Base-by-base conservation (phyloP, 306 rosid genomes). In the Quercus wislizeni region DNA sequence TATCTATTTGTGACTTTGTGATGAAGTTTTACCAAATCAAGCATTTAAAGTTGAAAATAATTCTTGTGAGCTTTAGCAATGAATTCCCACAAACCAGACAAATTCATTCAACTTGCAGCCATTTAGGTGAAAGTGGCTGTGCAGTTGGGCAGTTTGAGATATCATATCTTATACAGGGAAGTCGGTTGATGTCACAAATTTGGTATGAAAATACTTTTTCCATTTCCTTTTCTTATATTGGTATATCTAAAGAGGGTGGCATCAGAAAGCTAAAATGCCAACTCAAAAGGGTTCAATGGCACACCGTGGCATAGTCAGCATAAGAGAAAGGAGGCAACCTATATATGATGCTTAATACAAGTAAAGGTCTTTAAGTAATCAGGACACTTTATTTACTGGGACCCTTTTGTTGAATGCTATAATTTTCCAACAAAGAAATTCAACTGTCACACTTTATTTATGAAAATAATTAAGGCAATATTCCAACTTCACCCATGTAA, bases 221-320 rank as follows among this genome's bases (percentile, higher is more conserved):
- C 31, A 12, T 59, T 23, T 59, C 65, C 12, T 59, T 59, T 20
- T 59, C 18, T 68, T 35, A 68, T 35, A 25, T 33, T 33, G 38
- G 38, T 10, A 49, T n/a, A 14, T 7, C 43, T 23, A 35, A 19
- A 19, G 20, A 65, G 41, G 52, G 52, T 35, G 72, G 27, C 72
- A 68, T 68, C 72, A 68, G 18, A 68, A 68, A 68, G 72, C 54
- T 68, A 35, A 68, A 9, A 35, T 68, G 51, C 72, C 52, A 68
- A 25, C 72, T 35, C 52, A 68, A n/a, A 67, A 68, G n/a, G 72
- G 4, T 19, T 68, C 72, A 68, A 7, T 68, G 17, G 27, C 54
- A 33, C 25, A 68, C 52, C 28, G 15, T 8, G 27, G 20, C 17
- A 68, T n/a, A 2, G 54, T 68, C 72, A 68, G 72, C 72, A 4